phyloP scores from a whole-genome alignment of 2,329 filamentous ascomycete species.

The Trichothecium roseum region DNA sequence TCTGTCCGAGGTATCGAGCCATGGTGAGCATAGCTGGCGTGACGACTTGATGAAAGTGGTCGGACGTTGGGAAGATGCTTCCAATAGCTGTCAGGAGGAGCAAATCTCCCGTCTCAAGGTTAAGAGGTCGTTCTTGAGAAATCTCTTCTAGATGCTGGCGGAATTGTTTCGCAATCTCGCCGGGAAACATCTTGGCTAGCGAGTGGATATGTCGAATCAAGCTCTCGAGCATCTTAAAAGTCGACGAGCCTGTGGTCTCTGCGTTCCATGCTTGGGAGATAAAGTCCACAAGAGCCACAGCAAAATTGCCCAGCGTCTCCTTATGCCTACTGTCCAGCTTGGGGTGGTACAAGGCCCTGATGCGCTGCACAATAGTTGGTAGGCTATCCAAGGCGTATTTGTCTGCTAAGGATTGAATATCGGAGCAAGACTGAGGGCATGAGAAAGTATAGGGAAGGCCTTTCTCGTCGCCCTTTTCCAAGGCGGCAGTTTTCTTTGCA shows the following conservation, averaged over 20 bases:
- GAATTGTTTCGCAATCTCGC: conserved; percentile 69
- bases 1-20: conserved; percentile 71
- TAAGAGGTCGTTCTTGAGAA: conserved; percentile 33
- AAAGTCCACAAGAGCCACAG: conserved; percentile 54
- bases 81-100: conserved; percentile 74
- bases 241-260: conserved; percentile 25
- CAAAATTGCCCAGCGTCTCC: conserved; percentile 61
- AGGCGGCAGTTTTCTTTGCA: conserved; percentile 23
- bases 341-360: conserved; percentile 85
- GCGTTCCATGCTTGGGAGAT: conserved; percentile 28
- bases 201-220: conserved; percentile 88
- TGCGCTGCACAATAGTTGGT: conserved; percentile 74
- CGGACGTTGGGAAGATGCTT: conserved; percentile 84
- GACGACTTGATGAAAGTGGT: conserved; percentile 92
- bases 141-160: conserved; percentile 59
- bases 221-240: conserved; percentile 61
- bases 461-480: conserved; percentile 33
- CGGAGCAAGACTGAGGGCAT: conserved; percentile 69
- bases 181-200: conserved; percentile 73
- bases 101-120: conserved; percentile 59
- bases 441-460: conserved; percentile 74
- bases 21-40: conserved; percentile 86
- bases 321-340: conserved; percentile 81
- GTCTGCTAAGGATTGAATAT: conserved; percentile 59
- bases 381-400: conserved; percentile 53